phyloP scores from a whole-genome alignment of 768 basidiomycete genomes.

The Boletus rex-veris region DNA sequence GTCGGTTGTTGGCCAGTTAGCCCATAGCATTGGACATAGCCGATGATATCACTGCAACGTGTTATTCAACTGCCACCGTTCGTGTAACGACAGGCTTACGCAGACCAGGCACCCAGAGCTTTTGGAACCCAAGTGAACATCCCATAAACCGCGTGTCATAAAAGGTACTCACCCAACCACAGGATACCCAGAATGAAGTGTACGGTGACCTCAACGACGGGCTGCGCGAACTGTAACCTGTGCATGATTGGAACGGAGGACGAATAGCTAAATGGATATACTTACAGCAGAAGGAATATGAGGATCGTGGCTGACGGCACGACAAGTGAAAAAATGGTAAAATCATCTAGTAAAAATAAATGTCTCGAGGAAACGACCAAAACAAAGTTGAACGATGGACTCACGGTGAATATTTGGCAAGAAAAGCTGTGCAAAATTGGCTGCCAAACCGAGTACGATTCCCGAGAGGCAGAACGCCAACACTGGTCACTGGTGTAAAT shows the following conservation, averaged over 20 bases:
- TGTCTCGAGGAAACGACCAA: not conserved
- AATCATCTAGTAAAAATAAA: conserved; percentile 50
- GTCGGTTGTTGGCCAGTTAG: conserved; percentile 46
- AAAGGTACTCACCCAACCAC: conserved; percentile 59
- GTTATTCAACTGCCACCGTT: conserved; percentile 1
- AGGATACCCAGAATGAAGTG: conserved; percentile 55
- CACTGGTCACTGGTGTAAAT: conserved; percentile 33
- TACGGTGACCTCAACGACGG: conserved; percentile 54
- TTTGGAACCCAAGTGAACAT: conserved; percentile 13
- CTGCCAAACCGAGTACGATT: conserved; percentile 64
- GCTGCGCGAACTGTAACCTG: conserved; percentile 70
- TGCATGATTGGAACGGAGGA: conserved; percentile 1
- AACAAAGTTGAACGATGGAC: conserved; percentile 22
- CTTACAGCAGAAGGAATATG: conserved; percentile 56
- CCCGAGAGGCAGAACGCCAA: conserved; percentile 38
- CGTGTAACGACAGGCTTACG: conserved; percentile 40
- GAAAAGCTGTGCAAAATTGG: conserved; percentile 65
- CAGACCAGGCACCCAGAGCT: conserved; percentile 77
- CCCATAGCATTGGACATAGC: conserved; percentile 55
- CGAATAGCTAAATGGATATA: not conserved
- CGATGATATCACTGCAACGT: conserved; percentile 61
- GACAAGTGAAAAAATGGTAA: conserved; percentile 64
- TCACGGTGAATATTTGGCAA: conserved; percentile 62
- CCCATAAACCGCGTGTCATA: not conserved
- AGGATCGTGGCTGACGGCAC: conserved; percentile 66